Evolutionary conservation across 495 filamentous ascomycete genomes (phyloP).

Genomic region (Penicillium argentinense): DNA sequence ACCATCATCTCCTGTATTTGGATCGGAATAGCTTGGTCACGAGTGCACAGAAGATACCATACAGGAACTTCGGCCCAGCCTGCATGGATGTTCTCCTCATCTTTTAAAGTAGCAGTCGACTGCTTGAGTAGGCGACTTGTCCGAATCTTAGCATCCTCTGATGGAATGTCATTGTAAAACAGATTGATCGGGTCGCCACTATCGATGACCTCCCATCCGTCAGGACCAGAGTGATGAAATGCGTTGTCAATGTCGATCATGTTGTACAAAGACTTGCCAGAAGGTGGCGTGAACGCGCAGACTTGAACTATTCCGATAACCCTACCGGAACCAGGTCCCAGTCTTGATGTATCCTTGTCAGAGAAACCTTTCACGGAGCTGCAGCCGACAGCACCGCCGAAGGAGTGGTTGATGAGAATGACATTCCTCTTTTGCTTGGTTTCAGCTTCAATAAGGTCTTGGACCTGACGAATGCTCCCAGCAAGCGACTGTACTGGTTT

Average conservation of each 20-base stretch:
- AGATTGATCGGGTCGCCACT: neutral
- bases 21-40: constrained; percentile 1
- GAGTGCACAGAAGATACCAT: constrained; percentile 5
- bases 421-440: neutral
- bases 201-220: constrained; percentile 8
- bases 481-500: constrained; percentile 5
- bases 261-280: neutral
- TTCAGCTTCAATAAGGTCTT: neutral
- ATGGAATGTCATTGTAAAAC: constrained; percentile 9
- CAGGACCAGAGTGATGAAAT: constrained; percentile 1
- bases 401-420: constrained; percentile 2
- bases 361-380: constrained; percentile 3
- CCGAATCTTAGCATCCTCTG: constrained; percentile 1
- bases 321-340: neutral
- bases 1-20: constrained; percentile 9
- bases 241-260: neutral
- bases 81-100: constrained; percentile 2
- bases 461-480: neutral
- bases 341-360: neutral
- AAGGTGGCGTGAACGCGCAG: constrained; percentile 1
- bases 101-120: neutral
- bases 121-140: constrained; percentile 3
- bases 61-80: constrained; percentile 11
- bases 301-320: constrained; percentile 1
- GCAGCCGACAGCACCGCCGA: constrained; percentile 2